Evolutionary conservation across 192 early-diverging fungal genomes (phyloP).

Genomic region (Spizellomyces punctatus): DNA sequence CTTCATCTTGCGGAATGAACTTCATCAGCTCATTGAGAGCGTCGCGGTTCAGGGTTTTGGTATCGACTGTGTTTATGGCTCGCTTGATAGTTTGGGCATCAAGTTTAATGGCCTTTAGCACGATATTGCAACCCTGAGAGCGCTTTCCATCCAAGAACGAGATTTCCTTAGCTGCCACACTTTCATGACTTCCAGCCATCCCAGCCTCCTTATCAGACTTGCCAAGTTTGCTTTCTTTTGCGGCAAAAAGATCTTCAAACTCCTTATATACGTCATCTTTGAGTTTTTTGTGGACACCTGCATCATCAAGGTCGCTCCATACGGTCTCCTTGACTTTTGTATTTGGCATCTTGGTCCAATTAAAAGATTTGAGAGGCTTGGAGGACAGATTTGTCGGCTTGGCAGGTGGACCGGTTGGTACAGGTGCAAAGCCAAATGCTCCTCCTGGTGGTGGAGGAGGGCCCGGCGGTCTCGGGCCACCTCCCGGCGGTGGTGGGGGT

Average conservation of each 20-base stretch:
- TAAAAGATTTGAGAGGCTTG: constrained; percentile 59
- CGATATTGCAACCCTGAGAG: constrained; percentile 45
- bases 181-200: constrained; percentile 30
- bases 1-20: constrained; percentile 53
- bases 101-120: constrained; percentile 54
- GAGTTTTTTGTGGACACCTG: constrained; percentile 38
- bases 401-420: constrained; percentile 23
- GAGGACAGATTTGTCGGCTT: constrained; percentile 49
- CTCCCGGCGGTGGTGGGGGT: constrained; percentile 35
- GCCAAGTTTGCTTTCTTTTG: constrained; percentile 37
- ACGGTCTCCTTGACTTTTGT: constrained; percentile 51
- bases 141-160: constrained; percentile 55
- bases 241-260: constrained; percentile 57
- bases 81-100: constrained; percentile 39
- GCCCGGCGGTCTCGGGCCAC: constrained; percentile 39
- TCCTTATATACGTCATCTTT: constrained; percentile 42
- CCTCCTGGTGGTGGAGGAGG: constrained; percentile 33
- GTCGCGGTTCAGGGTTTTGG: constrained; percentile 34
- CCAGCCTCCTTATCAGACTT: constrained; percentile 11
- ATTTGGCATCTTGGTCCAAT: constrained; percentile 59
- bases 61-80: constrained; percentile 41
- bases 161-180: constrained; percentile 37
- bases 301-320: constrained; percentile 50
- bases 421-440: background rate
- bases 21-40: constrained; percentile 49